These are phyloP conservation scores for Dendrobium nobile DNA, from an alignment of 106 monocot species.

Conservation along the genomic window DNA sequence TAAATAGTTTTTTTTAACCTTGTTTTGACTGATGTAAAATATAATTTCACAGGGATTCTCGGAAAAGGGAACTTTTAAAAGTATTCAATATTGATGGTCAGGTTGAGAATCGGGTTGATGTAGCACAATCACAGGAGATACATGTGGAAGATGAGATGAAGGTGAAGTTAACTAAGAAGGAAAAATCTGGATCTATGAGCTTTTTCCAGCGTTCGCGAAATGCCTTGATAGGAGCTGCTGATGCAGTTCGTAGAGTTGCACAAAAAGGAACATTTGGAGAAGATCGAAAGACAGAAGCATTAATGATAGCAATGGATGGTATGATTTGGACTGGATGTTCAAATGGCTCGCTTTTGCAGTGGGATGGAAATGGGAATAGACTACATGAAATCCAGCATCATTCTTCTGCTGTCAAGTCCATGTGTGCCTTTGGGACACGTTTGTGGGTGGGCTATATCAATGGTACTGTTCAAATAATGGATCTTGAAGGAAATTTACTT, in stretches of 20 bases:
- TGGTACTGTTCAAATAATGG: slow-evolving; percentile 67
- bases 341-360: slow-evolving; percentile 75
- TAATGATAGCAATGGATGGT: slow-evolving; percentile 62
- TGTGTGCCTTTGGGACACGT: slow-evolving; percentile 65
- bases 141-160: slow-evolving; percentile 77
- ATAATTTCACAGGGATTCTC: slow-evolving; percentile 66
- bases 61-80: slow-evolving; percentile 81
- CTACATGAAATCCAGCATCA: slow-evolving; percentile 70
- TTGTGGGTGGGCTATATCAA: slow-evolving; percentile 82
- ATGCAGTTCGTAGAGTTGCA: slow-evolving; percentile 84
- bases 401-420: slow-evolving; percentile 55
- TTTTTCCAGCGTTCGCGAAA: slow-evolving; percentile 95
- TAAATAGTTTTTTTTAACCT: background rate
- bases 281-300: slow-evolving; percentile 69
- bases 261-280: slow-evolving; percentile 76
- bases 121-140: slow-evolving; percentile 33
- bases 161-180: slow-evolving; percentile 69
- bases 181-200: slow-evolving; percentile 65
- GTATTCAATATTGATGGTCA: slow-evolving; percentile 89
- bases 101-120: slow-evolving; percentile 54
- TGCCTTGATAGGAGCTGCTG: slow-evolving; percentile 90
- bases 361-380: slow-evolving; percentile 92
- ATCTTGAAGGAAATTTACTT: slow-evolving; percentile 75
- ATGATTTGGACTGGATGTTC: slow-evolving; percentile 82
- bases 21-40: background rate